These are phyloP conservation scores for Glutinoglossum americanum DNA, from an alignment of 495 filamentous ascomycete species.

Conservation along the genomic window DNA sequence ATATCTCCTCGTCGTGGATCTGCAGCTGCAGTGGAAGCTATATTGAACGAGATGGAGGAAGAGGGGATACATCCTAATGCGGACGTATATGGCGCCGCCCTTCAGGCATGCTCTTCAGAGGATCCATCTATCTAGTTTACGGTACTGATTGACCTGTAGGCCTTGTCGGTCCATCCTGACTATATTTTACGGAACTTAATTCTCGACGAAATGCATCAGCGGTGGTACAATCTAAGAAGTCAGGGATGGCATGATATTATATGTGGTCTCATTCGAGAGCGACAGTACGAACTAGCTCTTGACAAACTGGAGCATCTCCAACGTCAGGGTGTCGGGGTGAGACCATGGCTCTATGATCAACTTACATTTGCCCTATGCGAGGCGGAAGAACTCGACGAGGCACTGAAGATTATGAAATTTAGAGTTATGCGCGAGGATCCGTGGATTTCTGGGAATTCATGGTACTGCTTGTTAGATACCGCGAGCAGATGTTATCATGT, in stretches of 20 bases:
- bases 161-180: conserved; percentile 67
- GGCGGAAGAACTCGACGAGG: conserved; percentile 52
- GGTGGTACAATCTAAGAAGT: conserved; percentile 44
- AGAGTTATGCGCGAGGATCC: conserved; percentile 24
- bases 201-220: conserved; percentile 43
- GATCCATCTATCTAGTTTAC: neutral
- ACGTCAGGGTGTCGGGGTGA: conserved; percentile 28
- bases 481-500: conserved; percentile 33
- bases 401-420: conserved; percentile 38
- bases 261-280: conserved; percentile 54
- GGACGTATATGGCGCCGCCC: conserved; percentile 42
- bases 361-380: conserved; percentile 49
- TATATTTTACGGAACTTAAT: conserved; percentile 51
- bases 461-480: conserved; percentile 47
- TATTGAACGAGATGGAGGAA: conserved; percentile 48
- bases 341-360: conserved; percentile 54
- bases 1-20: conserved; percentile 39
- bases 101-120: conserved; percentile 34
- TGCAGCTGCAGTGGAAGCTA: conserved; percentile 29
- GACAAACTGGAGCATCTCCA: conserved; percentile 49
- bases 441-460: conserved; percentile 28
- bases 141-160: conserved; percentile 18
- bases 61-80: conserved; percentile 36
- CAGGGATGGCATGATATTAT: conserved; percentile 46
- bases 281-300: conserved; percentile 61